Conservation (phyloP, 2,329 filamentous ascomycete genomes). For the Hyphodiscus sp. region DNA sequence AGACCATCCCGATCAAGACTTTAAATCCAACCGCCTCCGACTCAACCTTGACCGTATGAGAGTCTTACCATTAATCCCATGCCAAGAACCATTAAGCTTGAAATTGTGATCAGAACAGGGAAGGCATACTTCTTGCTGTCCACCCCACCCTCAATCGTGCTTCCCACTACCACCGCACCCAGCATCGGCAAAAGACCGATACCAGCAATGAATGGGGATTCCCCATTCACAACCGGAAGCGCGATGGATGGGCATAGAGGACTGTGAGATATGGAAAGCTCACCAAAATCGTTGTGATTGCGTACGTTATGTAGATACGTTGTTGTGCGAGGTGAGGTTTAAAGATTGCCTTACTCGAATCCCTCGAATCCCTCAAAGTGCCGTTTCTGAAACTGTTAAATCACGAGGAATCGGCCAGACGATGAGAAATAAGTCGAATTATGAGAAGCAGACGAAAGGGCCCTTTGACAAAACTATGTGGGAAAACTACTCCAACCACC, state of each 20-base stretch:
- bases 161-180: neutral
- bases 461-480: too few relatives aligned
- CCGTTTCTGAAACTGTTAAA: neutral
- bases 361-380: neutral
- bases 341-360: neutral
- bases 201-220: neutral
- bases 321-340: neutral
- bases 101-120: constrained; percentile 42
- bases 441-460: too few relatives aligned
- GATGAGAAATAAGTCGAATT: neutral
- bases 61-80: constrained; percentile 42
- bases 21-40: constrained; percentile 43
- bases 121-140: constrained; percentile 43
- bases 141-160: neutral
- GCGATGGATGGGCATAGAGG: neutral
- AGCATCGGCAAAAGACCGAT: neutral
- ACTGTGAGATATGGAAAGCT: neutral
- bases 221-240: neutral
- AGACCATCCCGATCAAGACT: constrained; percentile 50
- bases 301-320: neutral
- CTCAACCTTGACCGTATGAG: constrained; percentile 3
- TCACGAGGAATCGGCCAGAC: neutral
- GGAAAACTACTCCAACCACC: too few relatives aligned
- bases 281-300: neutral
- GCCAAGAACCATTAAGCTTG: constrained; percentile 46